phyloP scores from a whole-genome alignment of 73 alveolate species.

The Paraurostyla sp. region DNA sequence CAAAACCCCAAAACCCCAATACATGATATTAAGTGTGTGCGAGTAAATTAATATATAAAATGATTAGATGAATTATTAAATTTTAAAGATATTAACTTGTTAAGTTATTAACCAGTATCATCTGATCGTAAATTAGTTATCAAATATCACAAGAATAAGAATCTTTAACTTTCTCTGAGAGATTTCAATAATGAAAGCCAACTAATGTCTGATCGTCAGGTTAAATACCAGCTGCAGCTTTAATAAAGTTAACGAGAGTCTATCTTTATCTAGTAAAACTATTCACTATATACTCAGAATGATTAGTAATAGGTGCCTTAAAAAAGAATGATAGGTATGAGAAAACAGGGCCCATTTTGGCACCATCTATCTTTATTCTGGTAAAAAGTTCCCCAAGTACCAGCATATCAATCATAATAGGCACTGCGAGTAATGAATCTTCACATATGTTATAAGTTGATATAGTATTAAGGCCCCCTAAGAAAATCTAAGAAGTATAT shows the following conservation, averaged over 20 bases:
- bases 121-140: too few species aligned
- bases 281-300: conserved; percentile 83
- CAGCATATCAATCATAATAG: conserved; percentile 92
- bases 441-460: conserved; percentile 96
- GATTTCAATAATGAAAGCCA: conserved; percentile 58
- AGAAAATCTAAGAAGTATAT: conserved; percentile 91
- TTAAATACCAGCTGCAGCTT: conserved; percentile 86
- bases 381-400: conserved; percentile 91
- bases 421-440: conserved; percentile 97
- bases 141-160: too few species aligned
- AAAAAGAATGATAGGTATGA: conserved; percentile 86
- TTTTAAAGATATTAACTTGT: too few species aligned
- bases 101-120: too few species aligned
- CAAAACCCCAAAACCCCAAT: too few species aligned
- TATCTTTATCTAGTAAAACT: conserved; percentile 85
- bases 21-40: too few species aligned
- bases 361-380: conserved; percentile 85
- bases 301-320: conserved; percentile 90
- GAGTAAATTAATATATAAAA: too few species aligned
- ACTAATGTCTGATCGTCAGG: conserved; percentile 81
- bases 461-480: conserved; percentile 94
- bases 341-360: conserved; percentile 82
- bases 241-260: conserved; percentile 79
- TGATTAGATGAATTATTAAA: too few species aligned
- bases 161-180: too few species aligned